A percentile compares a stretch with the other conserved stretches of the same genome.
phyloP scores from a whole-genome alignment of 768 basidiomycete genomes.

The Baorangia bicolor region DNA sequence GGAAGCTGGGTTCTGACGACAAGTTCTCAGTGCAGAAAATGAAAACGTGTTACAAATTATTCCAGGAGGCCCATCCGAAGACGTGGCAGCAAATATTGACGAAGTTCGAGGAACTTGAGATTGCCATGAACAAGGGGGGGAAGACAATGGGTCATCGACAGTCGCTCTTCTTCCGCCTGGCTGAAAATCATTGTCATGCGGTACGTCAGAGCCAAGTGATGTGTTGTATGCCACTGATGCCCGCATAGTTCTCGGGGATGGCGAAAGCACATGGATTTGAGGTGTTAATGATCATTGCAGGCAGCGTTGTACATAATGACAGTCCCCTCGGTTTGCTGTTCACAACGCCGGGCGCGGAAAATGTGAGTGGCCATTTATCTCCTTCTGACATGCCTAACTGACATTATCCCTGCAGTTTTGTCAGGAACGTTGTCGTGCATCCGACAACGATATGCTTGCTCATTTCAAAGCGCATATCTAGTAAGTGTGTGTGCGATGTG shows the following conservation, averaged over 20 bases:
- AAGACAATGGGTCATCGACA: background rate
- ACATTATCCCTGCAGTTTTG: background rate
- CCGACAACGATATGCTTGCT: background rate
- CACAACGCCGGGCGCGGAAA: background rate
- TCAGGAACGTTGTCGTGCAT: background rate
- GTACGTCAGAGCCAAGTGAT: background rate
- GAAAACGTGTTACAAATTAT: background rate
- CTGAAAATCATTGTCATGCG: background rate
- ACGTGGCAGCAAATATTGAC: background rate
- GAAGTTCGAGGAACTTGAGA: background rate
- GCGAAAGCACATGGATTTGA: background rate
- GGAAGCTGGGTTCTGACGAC: too few relatives aligned
- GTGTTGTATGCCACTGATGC: background rate
- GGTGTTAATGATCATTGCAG: background rate
- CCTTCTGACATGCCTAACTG: too few relatives aligned
- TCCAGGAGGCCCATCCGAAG: background rate
- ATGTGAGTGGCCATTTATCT: background rate
- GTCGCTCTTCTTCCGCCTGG: background rate
- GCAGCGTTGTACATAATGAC: background rate
- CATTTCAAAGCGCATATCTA: constrained; percentile 1
- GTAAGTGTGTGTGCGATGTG: background rate
- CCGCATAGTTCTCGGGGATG: background rate
- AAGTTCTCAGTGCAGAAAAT: too few relatives aligned
- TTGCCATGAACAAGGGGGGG: background rate
- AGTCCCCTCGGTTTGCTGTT: background rate